Conservation (phyloP, 177 flowering plant genomes). For the Vitis hybrid region DNA sequence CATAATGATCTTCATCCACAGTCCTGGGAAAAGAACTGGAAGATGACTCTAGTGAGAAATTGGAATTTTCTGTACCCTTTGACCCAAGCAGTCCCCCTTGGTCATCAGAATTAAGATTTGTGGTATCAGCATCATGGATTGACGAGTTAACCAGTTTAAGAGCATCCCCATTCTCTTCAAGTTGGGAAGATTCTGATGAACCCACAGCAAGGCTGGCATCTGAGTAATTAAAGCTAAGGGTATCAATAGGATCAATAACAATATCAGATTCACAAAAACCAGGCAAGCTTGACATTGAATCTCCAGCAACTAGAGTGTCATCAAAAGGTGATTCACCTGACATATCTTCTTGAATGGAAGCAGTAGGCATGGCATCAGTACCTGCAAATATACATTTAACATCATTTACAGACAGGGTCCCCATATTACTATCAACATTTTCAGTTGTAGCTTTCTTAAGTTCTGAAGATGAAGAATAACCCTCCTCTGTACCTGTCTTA, state of each 20-base stretch:
- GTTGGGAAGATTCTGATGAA: slow-evolving; percentile 27
- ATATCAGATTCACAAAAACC: slow-evolving; percentile 28
- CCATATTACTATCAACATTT: slow-evolving; percentile 29
- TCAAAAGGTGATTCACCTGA: slow-evolving; percentile 30
- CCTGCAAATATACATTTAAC: slow-evolving; percentile 23
- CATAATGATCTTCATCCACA: slow-evolving; percentile 2
- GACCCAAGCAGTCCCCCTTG: slow-evolving; percentile 26
- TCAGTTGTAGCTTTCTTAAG: slow-evolving; percentile 34
- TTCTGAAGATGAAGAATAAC: slow-evolving; percentile 41
- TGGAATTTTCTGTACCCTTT: slow-evolving; percentile 20
- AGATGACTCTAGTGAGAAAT: slow-evolving; percentile 29
- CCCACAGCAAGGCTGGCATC: slow-evolving; percentile 23
- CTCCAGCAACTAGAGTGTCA: slow-evolving; percentile 34
- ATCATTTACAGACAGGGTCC: slow-evolving; percentile 19
- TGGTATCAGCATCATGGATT: slow-evolving; percentile 23
- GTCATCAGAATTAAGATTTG: slow-evolving; percentile 18
- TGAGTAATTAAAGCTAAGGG: slow-evolving; percentile 27
- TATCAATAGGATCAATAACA: slow-evolving; percentile 26
- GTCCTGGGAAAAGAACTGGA: slow-evolving; percentile 25
- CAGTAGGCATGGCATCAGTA: slow-evolving; percentile 21
- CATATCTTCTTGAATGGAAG: slow-evolving; percentile 37
- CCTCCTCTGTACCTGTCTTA: slow-evolving; percentile 46
- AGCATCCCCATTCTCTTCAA: slow-evolving; percentile 23
- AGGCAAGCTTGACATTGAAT: slow-evolving; percentile 17
- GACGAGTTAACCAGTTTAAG: slow-evolving; percentile 18